Evolutionary conservation across 208 protist genomes (phyloP), one percentile per base, ranked within the genome.

Genomic region (Leishmania turanica): DNA sequence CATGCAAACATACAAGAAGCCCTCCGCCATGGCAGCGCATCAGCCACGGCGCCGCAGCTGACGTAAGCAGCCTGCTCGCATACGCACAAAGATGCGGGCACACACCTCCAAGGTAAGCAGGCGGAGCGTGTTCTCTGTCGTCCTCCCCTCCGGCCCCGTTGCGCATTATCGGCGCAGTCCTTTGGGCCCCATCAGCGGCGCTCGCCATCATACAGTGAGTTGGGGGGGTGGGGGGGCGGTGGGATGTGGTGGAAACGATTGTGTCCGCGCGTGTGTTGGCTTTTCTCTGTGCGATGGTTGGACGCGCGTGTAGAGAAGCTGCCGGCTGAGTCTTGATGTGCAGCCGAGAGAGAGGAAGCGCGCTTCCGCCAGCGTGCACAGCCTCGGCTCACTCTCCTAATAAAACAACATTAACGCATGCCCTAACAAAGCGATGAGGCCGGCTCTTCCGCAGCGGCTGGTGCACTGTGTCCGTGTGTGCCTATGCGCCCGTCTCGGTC

Each of bases 21-120:
- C 78, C 13, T 78, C 81, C 17, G 81, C 75, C 31, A 78, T 84
- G 74, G 80, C 80, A 7, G 51, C 75, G 24, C 69, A 24, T 84
- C 69, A 0, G 75, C 66, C 0, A 77, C 80, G 3, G 75, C 58
- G 0, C 45, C 49, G 49, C 24, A 31, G 54, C n/a, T 58, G 3
- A 64, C 17, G 72, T 64, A 76, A 40, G 53, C 45, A 49, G 34
- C 40, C 58, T 47, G 21, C 70, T 31, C 47, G 6, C 70, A 37
- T 2, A 51, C 21, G 27, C 24, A 31, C 34, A 72, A 72, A 11
- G 42, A 31, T 31, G 17, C 47, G 34, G 19, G 65, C 13, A 45
- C 34, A 74, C 27, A 31, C 47, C 42, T 56, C 42, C 27, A 37
- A 37, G 21, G 47, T 6, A 8, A 40, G 24, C 47, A 74, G 27